phyloP scores from a whole-genome alignment of 768 basidiomycete species.

The Gloeopeniophorella convolvens region DNA sequence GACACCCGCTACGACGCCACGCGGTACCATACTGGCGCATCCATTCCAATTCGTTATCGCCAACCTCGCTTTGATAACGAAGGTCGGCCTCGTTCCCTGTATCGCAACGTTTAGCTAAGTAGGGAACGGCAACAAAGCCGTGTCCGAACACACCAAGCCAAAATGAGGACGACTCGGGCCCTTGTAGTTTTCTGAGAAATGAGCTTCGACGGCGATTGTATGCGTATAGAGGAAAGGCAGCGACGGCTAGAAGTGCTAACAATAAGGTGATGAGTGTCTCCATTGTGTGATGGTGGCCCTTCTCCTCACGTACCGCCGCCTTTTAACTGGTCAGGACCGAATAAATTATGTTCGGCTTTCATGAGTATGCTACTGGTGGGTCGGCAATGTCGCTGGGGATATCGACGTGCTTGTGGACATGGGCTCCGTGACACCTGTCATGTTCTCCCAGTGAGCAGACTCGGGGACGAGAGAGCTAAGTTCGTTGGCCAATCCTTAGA shows the following conservation, averaged over 20 bases:
- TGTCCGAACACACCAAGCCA: neutral
- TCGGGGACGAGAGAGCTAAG: no score
- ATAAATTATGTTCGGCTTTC: no score
- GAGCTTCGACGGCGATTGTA: neutral
- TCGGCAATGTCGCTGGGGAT: no score
- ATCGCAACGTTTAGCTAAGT: neutral
- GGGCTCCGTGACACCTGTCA: no score
- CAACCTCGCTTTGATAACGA: constrained; percentile 15
- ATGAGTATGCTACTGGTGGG: no score
- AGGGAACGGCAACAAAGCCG: neutral
- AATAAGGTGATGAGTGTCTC: no score
- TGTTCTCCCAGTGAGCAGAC: no score
- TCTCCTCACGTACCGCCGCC: no score
- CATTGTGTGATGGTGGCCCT: no score
- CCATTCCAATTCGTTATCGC: constrained; percentile 19
- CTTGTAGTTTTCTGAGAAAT: neutral
- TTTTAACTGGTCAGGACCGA: no score
- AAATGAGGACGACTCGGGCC: neutral
- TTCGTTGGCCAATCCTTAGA: no score
- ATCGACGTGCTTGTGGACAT: no score
- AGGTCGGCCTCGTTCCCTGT: neutral
- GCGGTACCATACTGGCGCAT: constrained; percentile 20
- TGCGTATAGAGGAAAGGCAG: neutral
- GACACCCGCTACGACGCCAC: constrained; percentile 19
- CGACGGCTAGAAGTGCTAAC: neutral